Base-by-base conservation (phyloP, 2,329 filamentous ascomycete species). In the Neodidymelliopsis sp. region DNA sequence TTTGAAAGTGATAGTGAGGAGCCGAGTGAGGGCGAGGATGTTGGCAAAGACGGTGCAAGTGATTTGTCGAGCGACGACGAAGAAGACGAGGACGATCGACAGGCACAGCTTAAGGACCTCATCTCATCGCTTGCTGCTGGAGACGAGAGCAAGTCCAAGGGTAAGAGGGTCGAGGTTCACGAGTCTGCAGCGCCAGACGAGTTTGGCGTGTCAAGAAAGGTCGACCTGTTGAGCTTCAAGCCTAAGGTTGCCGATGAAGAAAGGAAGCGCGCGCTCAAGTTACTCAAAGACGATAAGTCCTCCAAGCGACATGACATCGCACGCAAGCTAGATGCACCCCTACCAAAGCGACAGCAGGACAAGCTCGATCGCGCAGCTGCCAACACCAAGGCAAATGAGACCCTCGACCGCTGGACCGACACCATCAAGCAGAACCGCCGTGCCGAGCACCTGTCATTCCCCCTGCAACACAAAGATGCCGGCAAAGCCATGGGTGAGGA, bases 361-460 rank as follows among this genome's bases (percentile, higher is more conserved):
- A 85, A 86, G 38, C 75, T 97, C 12, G 88, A 96, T 65, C 89
- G 94, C 40, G 79, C 80, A 41, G 91, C 86, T 18, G 94, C 94
- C 2, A 95, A 92, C 62, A 85, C 91, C 25, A 92, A 96, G 78
- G 92, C 91, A 39, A 96, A 95, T 65, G 88, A 97, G 72, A 93
- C 91, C 0, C 79, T 99, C 19, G 86, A 90, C 56, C 85, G 91
- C 62, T 99, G 94, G 94, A 88, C 88, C 23, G 93, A 97, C 53
- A 97, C 94, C 0, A 91, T 99, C 65, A 96, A 97, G 75, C 85
- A 90, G 23, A 97, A 97, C 72, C 88, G 94, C 51, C 84, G 91
- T 60, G 92, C 93, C 1, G 94, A 97, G 56, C 91, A 96, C 71
- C 79, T 99, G 10, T 81, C 87, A 15, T 99, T 99, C 66, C 94